These are phyloP conservation scores for Yamadazyma ubonensis DNA, from an alignment of 805 yeast species.

Conservation along the genomic window DNA sequence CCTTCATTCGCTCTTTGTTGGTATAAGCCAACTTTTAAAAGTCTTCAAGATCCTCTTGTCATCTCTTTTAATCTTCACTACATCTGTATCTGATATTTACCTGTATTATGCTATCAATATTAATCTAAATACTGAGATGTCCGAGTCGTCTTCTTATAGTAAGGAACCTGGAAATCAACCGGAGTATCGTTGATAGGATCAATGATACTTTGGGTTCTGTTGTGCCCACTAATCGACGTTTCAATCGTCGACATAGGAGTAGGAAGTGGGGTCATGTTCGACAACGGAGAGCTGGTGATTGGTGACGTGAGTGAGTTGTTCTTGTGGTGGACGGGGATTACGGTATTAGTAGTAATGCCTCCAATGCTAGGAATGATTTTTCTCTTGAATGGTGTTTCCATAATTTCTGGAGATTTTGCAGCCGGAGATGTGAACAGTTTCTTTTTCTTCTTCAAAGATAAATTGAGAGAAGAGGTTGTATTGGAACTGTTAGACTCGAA, in stretches of 20 bases:
- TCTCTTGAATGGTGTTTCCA: slow-evolving; percentile 6
- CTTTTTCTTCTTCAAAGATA: slow-evolving; percentile 4
- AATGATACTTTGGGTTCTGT: slow-evolving; percentile 18
- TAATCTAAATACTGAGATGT: slow-evolving; percentile 9
- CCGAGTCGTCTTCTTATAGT: slow-evolving; percentile 9
- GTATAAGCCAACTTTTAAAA: too few species aligned
- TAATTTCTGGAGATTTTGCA: background rate
- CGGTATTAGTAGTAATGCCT: background rate
- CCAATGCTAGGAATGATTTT: slow-evolving; percentile 3
- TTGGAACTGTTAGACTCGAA: slow-evolving; percentile 9
- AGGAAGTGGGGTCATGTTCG: slow-evolving; percentile 30
- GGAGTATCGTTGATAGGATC: slow-evolving; percentile 43
- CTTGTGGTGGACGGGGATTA: slow-evolving; percentile 4
- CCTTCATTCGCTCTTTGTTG: too few species aligned
- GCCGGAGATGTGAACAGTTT: background rate
- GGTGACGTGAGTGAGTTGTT: slow-evolving; percentile 25
- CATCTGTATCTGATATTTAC: too few species aligned
- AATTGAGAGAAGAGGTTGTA: background rate
- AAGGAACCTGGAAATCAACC: slow-evolving; percentile 34
- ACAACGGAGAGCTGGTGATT: slow-evolving; percentile 35
- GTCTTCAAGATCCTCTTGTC: too few species aligned
- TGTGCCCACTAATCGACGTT: slow-evolving; percentile 12
- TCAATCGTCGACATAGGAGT: slow-evolving; percentile 24
- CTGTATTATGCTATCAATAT: slow-evolving; percentile 1
- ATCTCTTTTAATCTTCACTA: too few species aligned